Conservation (phyloP, 176 grass and related monocot species). For the Chloris gayana region DNA sequence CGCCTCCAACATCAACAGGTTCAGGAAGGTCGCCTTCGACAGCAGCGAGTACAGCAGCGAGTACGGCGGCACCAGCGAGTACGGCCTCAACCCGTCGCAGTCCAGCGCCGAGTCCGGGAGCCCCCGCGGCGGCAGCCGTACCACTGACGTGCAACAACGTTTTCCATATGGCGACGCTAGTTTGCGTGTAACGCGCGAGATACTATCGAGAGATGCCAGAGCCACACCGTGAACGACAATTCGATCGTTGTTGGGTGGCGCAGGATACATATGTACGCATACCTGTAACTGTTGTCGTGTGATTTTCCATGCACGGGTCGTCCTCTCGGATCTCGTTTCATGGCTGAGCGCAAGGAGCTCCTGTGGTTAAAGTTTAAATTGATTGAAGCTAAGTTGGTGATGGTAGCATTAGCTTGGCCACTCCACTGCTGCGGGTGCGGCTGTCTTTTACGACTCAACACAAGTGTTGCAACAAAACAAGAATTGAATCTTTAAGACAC, state of each 20-base stretch:
- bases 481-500: too few species aligned
- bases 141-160: background rate
- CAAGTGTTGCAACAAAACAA: too few species aligned
- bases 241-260: background rate
- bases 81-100: constrained; percentile 55
- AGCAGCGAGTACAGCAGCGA: constrained; percentile 73
- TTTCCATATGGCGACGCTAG: background rate
- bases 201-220: background rate
- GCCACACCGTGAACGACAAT: background rate
- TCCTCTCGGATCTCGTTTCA: background rate
- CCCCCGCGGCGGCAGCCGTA: constrained; percentile 14
- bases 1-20: constrained; percentile 54
- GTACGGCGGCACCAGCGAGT: constrained; percentile 65
- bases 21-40: constrained; percentile 71
- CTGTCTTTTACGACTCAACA: too few species aligned
- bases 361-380: background rate
- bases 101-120: constrained; percentile 57
- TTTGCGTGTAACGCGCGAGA: background rate
- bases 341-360: background rate
- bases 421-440: too few species aligned
- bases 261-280: background rate
- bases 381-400: too few species aligned
- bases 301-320: background rate
- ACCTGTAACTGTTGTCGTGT: constrained; percentile 11
- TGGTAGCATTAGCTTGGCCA: too few species aligned